These are phyloP conservation scores for Cadophora sp. DNA, from an alignment of 2,329 filamentous ascomycete species.

Conservation along the genomic window DNA sequence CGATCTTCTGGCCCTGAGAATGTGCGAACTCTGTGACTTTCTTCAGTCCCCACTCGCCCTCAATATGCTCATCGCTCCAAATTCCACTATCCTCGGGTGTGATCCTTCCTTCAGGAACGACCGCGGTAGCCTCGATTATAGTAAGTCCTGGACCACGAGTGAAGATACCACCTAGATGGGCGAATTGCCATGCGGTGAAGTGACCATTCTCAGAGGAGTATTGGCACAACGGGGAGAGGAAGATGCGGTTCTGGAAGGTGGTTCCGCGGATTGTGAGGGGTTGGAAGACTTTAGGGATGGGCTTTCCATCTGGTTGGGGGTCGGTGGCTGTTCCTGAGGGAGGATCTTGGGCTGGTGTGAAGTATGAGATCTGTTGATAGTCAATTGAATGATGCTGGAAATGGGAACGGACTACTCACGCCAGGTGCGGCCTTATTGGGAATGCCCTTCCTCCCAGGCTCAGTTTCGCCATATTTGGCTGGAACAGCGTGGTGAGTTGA, in stretches of 20 bases:
- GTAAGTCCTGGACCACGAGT: conserved; percentile 76
- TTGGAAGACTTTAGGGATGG: conserved; percentile 57
- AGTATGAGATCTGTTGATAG: conserved; percentile 47
- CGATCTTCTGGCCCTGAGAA: conserved; percentile 77
- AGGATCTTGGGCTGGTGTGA: conserved; percentile 55
- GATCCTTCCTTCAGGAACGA: conserved; percentile 80
- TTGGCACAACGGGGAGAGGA: conserved; percentile 69
- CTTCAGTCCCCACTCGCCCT: conserved; percentile 59
- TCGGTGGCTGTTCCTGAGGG: conserved; percentile 52
- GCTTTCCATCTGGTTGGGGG: conserved; percentile 54
- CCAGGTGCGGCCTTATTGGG: conserved; percentile 39
- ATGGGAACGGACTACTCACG: conserved; percentile 7
- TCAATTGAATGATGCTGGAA: conserved; percentile 10
- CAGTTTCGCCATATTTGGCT: conserved; percentile 31
- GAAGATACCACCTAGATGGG: conserved; percentile 81
- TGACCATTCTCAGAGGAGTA: conserved; percentile 74
- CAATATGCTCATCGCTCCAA: conserved; percentile 86
- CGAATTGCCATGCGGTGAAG: conserved; percentile 80
- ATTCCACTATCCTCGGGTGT: conserved; percentile 80
- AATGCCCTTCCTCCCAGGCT: conserved; percentile 26
- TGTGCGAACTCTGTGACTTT: conserved; percentile 80
- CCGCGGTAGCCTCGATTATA: conserved; percentile 80
- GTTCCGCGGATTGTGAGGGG: conserved; percentile 51
- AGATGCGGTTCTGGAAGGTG: conserved; percentile 73
- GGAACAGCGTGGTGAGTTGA: conserved; percentile 35